Evolutionary conservation across 2,329 filamentous ascomycete genomes (phyloP), one percentile per base, ranked within the genome.

Genomic region (Colletotrichum endophyticum): DNA sequence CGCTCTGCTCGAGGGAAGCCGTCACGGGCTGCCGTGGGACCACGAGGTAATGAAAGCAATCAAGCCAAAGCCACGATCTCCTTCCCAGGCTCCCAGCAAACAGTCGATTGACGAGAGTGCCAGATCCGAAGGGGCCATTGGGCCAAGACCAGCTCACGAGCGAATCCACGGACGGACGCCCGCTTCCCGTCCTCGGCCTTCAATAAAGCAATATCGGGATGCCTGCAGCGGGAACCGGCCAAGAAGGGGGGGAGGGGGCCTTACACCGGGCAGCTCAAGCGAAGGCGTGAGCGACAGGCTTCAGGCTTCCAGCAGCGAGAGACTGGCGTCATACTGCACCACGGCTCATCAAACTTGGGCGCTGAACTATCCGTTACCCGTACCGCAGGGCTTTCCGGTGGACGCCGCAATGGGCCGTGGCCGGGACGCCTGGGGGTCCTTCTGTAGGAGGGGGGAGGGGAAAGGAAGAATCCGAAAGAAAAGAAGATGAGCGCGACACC

Each of bases 271-370:
- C 12, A 73, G 57, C 57, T 34, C 57, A 13, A 63, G 19, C 28
- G 16, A 27, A 66, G 57, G 36, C 44, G 34, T 49, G 67, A 53
- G 32, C 39, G 27, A 39, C 15, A 66, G 44, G 44, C 44, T 22
- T 53, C 44, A 53, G 44, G 44, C 44, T 53, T 53, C 44, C 44
- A 53, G 44, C 6, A 66, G 9, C 61, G 30, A 53, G 32, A 53
- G 70, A 64, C 70, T 62, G 59, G 70, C 74, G 74, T 74, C 70
- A 76, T 76, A 66, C 64, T 27, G 49, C 70, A 66, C 64, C 70
- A 66, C 32, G 16, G 16, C 59, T 70, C 64, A 28, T 66, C 34
- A 76, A 66, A 74, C 34, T 70, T 61, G 53, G 19, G 59, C 44
- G n/a, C 27, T 44, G 63, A 28, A 63, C 59, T 15, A 63, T 63